Conservation (phyloP, 1,139 yeast species). For the Pichia sp. region DNA sequence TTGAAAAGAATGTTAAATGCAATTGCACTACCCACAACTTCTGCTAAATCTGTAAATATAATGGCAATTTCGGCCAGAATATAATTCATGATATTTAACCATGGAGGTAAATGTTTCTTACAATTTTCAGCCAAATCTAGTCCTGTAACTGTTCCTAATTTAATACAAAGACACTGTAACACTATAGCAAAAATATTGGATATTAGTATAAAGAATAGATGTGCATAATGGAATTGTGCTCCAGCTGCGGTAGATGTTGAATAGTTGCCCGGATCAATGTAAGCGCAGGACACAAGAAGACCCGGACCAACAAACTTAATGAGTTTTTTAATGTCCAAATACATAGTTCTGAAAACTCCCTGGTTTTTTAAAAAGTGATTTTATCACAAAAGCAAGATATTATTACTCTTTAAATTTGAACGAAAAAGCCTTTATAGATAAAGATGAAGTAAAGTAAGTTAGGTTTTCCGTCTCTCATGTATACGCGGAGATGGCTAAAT, state of each 20-base stretch:
- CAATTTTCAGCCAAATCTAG: slow-evolving; percentile 74
- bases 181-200: slow-evolving; percentile 69
- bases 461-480: too few species aligned
- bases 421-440: too few species aligned
- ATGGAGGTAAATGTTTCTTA: slow-evolving; percentile 52
- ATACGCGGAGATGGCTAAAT: too few species aligned
- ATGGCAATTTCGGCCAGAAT: slow-evolving; percentile 68
- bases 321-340: slow-evolving; percentile 35
- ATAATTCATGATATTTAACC: slow-evolving; percentile 52
- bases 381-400: too few species aligned
- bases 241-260: slow-evolving; percentile 78
- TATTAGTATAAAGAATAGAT: slow-evolving; percentile 55
- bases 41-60: slow-evolving; percentile 77
- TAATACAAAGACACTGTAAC: slow-evolving; percentile 65
- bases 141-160: slow-evolving; percentile 74
- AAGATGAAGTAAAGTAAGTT: too few species aligned
- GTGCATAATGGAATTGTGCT: slow-evolving; percentile 60
- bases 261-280: slow-evolving; percentile 80
- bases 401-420: too few species aligned
- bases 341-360: too few species aligned
- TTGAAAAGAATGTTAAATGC: slow-evolving; percentile 63
- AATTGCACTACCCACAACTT: slow-evolving; percentile 77
- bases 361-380: too few species aligned
- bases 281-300: slow-evolving; percentile 67
- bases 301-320: slow-evolving; percentile 73